Evolutionary conservation across 257 asterid genomes (phyloP), one percentile per base, ranked within the genome.

Genomic region (Nicotiana sylvestris): DNA sequence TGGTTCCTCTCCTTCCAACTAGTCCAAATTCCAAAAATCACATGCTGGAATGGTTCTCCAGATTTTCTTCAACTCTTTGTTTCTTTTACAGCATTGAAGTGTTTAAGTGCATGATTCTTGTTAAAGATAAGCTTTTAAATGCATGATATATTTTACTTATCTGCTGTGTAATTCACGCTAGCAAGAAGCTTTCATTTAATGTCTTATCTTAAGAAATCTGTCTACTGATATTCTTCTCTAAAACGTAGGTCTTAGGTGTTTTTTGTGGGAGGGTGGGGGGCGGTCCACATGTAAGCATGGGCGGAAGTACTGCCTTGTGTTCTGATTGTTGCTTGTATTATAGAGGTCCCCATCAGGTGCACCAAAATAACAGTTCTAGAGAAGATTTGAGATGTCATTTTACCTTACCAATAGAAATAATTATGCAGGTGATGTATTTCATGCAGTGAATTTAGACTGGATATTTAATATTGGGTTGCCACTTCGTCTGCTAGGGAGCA

Each of bases 241-340:
- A 21, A 25, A 46, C 3, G 79, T 72, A 25, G 37, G 60, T 72
- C 3, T 46, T 72, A 29, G 78, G 39, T 1, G 61, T 72, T 13
- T 46, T 72, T 72, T 25, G 79, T 72, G 39, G 12, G 79, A 25
- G 21, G 60, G 61, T 5, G 16, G 25, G 21, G 25, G 1, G 13
- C 39, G 51, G 12, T 43, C 29, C 27, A 12, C 25, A 13, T 72
- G 25, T 74, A 46, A 46, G 79, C 4, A 10, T 72, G 21, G 0
- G 6, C 39, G 27, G 25, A 46, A 72, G 4, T 25, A 21, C 13
- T 46, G 61, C 13, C 25, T 72, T 46, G 61, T n/a, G 1, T 25
- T 72, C 39, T 74, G 61, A 74, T 74, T 74, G 79, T 74, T 74
- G 62, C 61, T 74, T 49, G 61, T 72, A 46, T 46, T 72, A 46